phyloP scores from a whole-genome alignment of 2,329 filamentous ascomycete species.

The Pseudogymnoascus sp. region DNA sequence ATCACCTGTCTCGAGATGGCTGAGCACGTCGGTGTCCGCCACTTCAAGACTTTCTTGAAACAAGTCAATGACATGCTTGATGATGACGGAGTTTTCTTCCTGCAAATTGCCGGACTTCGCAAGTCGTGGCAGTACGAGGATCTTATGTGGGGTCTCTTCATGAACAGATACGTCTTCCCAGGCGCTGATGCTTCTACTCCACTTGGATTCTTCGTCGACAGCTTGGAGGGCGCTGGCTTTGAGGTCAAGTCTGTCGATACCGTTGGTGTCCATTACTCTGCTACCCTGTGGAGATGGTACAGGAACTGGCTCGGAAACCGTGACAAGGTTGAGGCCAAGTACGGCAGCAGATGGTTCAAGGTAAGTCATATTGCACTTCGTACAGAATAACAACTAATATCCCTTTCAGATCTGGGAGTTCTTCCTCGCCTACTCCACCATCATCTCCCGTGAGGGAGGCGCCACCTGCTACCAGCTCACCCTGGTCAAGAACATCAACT shows the following conservation, averaged over 20 bases:
- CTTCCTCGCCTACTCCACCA: constrained; percentile 70
- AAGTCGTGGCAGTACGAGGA: constrained; percentile 98
- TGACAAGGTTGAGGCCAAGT: constrained; percentile 90
- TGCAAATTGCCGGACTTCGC: constrained; percentile 89
- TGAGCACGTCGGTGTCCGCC: constrained; percentile 92
- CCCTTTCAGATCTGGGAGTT: constrained; percentile 64
- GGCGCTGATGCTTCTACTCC: constrained; percentile 94
- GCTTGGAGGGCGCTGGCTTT: constrained; percentile 77
- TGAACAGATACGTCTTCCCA: constrained; percentile 99
- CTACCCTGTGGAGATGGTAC: constrained; percentile 97
- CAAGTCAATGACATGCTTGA: constrained; percentile 95
- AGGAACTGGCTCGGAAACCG: constrained; percentile 94
- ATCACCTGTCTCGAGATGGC: constrained; percentile 98
- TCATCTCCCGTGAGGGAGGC: constrained; percentile 64
- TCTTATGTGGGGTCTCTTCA: constrained; percentile 95
- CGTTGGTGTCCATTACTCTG: constrained; percentile 92
- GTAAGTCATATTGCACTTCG: constrained; percentile 43
- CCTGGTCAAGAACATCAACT: constrained; percentile 76
- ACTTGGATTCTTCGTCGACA: constrained; percentile 76
- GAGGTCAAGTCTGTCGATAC: constrained; percentile 91
- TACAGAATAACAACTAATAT: constrained; percentile 14
- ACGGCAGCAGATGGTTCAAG: constrained; percentile 90
- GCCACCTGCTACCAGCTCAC: constrained; percentile 74
- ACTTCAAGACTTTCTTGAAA: constrained; percentile 70
- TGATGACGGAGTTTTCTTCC: constrained; percentile 90